Percentiles rank a stretch among this genome's conserved stretches.
These are phyloP conservation scores for Candida dajiaensis DNA, from an alignment of 805 yeast genomes.

Conservation along the genomic window DNA sequence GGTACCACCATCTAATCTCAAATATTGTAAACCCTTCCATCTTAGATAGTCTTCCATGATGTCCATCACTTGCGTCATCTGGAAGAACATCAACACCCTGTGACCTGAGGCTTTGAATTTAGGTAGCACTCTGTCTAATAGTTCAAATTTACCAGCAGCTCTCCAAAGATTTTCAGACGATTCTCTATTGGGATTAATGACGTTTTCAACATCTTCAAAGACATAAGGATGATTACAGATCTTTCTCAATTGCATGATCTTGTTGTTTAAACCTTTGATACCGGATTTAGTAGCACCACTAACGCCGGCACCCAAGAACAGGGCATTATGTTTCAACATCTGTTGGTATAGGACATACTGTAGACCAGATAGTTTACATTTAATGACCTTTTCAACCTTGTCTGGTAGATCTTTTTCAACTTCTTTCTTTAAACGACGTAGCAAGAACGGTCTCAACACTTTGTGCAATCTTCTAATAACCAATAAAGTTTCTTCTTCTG, in stretches of 20 bases:
- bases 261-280: conserved; percentile 70
- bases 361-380: conserved; percentile 70
- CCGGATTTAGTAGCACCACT: conserved; percentile 35
- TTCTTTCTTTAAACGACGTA: conserved; percentile 80
- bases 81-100: conserved; percentile 76
- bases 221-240: conserved; percentile 87
- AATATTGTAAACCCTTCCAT: conserved; percentile 57
- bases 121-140: conserved; percentile 69
- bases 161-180: conserved; percentile 71
- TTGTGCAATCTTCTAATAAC: conserved; percentile 81
- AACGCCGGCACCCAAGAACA: conserved; percentile 62
- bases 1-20: conserved; percentile 78
- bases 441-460: conserved; percentile 76
- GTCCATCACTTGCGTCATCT: conserved; percentile 88
- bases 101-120: conserved; percentile 72
- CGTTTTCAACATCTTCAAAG: conserved; percentile 73
- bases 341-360: conserved; percentile 70
- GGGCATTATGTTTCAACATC: conserved; percentile 64
- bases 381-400: conserved; percentile 76
- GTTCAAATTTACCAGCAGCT: conserved; percentile 74
- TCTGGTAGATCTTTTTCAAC: conserved; percentile 84
- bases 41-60: conserved; percentile 82
- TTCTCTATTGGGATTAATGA: conserved; percentile 54
- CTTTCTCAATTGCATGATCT: conserved; percentile 80
- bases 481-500: conserved; percentile 81